Conservation (phyloP, 164 flowering plant species). For the Saururus chinensis region DNA sequence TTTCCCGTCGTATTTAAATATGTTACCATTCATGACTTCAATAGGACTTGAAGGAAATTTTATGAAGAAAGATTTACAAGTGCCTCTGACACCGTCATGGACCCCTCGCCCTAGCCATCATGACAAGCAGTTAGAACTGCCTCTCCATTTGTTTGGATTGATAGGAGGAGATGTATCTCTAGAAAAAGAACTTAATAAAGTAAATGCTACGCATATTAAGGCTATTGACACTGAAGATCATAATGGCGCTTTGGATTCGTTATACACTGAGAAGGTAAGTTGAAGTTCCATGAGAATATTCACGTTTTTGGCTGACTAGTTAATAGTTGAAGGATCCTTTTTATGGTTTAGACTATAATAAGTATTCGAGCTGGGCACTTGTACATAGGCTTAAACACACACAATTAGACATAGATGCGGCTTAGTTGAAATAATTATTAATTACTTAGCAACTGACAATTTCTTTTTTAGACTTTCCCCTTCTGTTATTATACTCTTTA, state of each 20-base stretch:
- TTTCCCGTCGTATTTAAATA: conserved; percentile 57
- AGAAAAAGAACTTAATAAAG: conserved; percentile 5
- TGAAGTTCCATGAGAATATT: neutral
- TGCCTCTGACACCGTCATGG: conserved; percentile 6
- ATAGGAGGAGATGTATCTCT: conserved; percentile 7
- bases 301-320: neutral
- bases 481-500: too few relatives aligned
- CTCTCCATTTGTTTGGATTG: conserved; percentile 11
- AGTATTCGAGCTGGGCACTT: neutral
- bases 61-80: conserved; percentile 20
- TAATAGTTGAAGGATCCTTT: neutral
- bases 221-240: neutral
- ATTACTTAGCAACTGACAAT: too few relatives aligned
- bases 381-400: neutral
- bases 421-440: too few relatives aligned
- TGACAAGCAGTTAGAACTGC: conserved; percentile 15
- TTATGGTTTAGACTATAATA: neutral
- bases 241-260: neutral
- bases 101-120: conserved; percentile 9
- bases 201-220: neutral
- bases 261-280: neutral
- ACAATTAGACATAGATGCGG: too few relatives aligned
- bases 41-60: conserved; percentile 23
- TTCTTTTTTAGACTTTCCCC: too few relatives aligned
- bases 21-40: conserved; percentile 45